Conservation (phyloP, 352 stramenopile species). For the Pythium phragmitis region DNA sequence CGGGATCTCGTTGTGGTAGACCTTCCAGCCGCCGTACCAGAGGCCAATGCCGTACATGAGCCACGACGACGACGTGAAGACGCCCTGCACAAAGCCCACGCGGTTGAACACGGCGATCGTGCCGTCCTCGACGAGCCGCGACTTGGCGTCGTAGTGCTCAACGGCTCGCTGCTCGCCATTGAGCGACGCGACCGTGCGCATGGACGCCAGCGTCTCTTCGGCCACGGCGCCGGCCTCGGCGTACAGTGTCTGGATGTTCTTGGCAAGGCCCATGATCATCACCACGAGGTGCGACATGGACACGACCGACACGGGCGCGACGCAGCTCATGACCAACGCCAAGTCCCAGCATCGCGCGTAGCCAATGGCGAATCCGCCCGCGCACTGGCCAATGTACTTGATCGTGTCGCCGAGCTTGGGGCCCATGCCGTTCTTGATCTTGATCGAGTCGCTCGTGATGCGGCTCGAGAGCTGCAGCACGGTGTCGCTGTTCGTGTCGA, state of each 20-base stretch:
- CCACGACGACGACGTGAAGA: slow-evolving; percentile 32
- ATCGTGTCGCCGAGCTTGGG: slow-evolving; percentile 35
- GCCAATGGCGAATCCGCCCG: slow-evolving; percentile 33
- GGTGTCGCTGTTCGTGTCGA: slow-evolving; percentile 17
- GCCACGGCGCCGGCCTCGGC: slow-evolving; percentile 35
- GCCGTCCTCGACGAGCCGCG: slow-evolving; percentile 25
- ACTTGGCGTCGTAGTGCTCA: slow-evolving; percentile 29
- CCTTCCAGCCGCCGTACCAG: slow-evolving; percentile 34
- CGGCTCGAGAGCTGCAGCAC: slow-evolving; percentile 24
- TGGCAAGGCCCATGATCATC: slow-evolving; percentile 26
- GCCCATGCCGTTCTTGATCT: slow-evolving; percentile 37
- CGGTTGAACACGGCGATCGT: slow-evolving; percentile 34
- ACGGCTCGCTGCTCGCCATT: slow-evolving; percentile 32
- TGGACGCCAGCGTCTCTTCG: slow-evolving; percentile 36
- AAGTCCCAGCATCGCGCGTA: slow-evolving; percentile 36
- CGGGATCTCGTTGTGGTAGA: slow-evolving; percentile 25
- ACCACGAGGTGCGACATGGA: slow-evolving; percentile 32
- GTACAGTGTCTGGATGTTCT: slow-evolving; percentile 28
- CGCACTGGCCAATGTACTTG: slow-evolving; percentile 30
- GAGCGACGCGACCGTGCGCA: slow-evolving; percentile 36
- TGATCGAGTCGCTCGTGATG: slow-evolving; percentile 25
- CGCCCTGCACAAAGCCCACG: slow-evolving; percentile 24
- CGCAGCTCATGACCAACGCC: slow-evolving; percentile 34
- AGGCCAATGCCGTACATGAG: slow-evolving; percentile 28
- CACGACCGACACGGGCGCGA: slow-evolving; percentile 33